Evolutionary conservation across 257 asterid genomes (phyloP).

Genomic region (Penstemon newberryi): DNA sequence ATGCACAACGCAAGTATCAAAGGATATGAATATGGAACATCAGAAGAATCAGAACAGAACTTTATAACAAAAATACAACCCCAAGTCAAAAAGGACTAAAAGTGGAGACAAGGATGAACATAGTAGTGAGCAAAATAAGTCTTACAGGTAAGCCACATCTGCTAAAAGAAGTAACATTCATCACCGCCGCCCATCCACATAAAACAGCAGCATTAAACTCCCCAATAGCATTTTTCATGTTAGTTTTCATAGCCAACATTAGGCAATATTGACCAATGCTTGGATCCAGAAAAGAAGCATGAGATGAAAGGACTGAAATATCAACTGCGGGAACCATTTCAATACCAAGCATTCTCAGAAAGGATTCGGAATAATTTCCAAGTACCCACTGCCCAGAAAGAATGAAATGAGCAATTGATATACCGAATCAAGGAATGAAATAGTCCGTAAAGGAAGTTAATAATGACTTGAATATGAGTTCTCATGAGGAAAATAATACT

Average conservation of each 20-base stretch:
- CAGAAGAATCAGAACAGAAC: background rate
- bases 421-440: slow-evolving; percentile 20
- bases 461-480: slow-evolving; percentile 16
- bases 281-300: slow-evolving; percentile 77
- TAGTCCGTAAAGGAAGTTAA: slow-evolving; percentile 19
- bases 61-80: slow-evolving; percentile 17
- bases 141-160: slow-evolving; percentile 91
- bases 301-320: slow-evolving; percentile 54
- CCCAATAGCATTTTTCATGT: slow-evolving; percentile 84
- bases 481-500: slow-evolving; percentile 20
- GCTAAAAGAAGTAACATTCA: slow-evolving; percentile 71
- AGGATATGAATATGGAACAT: slow-evolving; percentile 14
- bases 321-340: slow-evolving; percentile 44
- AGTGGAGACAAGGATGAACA: slow-evolving; percentile 21
- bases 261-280: slow-evolving; percentile 84
- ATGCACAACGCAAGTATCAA: slow-evolving; percentile 15
- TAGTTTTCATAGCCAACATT: slow-evolving; percentile 76
- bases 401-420: slow-evolving; percentile 23
- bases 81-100: slow-evolving; percentile 7
- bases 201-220: slow-evolving; percentile 69
- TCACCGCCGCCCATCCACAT: slow-evolving; percentile 69
- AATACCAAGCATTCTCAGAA: slow-evolving; percentile 64
- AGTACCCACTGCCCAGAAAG: slow-evolving; percentile 70
- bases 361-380: slow-evolving; percentile 73
- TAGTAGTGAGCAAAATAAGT: slow-evolving; percentile 24